Base-by-base conservation (phyloP, 2,329 filamentous ascomycete species). In the Apiospora sp. region DNA sequence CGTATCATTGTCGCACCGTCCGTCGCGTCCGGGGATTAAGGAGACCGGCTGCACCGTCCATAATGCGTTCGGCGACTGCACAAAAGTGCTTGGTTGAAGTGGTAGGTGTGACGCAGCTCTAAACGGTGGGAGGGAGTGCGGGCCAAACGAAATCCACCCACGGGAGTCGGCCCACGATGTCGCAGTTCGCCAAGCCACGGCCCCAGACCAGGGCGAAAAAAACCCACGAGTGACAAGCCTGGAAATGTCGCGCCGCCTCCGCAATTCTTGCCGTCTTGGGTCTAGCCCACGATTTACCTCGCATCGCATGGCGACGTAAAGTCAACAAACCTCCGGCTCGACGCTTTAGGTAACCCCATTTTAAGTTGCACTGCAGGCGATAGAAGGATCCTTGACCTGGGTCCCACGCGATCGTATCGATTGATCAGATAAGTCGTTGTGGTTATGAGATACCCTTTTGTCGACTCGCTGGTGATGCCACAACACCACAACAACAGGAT, bases 151-250 rank as follows among this genome's bases (percentile, higher is more conserved):
- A 34, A 41, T 10, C 22, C 4, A 24, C 34, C 3, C 58, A 41
- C 58, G 58, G 58, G 10, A 24, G 34, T 37, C 58, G 58, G 58
- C 30, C 58, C 58, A 41, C 34, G 22, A 22, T 12, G 67, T 49
- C 13, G 48, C 67, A 69, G 37, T 69, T n/a, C 16, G 44, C 67
- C 67, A 34, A 69, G 48, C 34, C 27, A 24, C 67, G 67, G 44
- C 34, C 44, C 67, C 27, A 49, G 44, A n/a, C 14, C 13, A 69
- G 27, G 44, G 7, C n/a, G 37, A 19, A 49, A 16, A 69, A 69
- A 69, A 34, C 44, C 67, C 67, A 69, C 67, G 67, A 69, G 67
- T 69, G 16, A 69, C 67, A 27, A n/a, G 44, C 12, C 44, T 5
- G 16, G 44, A 69, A 69, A 37, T 8, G 13, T 2, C 4, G 19